A percentile compares a stretch with the other conserved stretches of the same genome.
phyloP scores from a whole-genome alignment of 2,329 filamentous ascomycete genomes.

The Exophiala phaeomuriformis region DNA sequence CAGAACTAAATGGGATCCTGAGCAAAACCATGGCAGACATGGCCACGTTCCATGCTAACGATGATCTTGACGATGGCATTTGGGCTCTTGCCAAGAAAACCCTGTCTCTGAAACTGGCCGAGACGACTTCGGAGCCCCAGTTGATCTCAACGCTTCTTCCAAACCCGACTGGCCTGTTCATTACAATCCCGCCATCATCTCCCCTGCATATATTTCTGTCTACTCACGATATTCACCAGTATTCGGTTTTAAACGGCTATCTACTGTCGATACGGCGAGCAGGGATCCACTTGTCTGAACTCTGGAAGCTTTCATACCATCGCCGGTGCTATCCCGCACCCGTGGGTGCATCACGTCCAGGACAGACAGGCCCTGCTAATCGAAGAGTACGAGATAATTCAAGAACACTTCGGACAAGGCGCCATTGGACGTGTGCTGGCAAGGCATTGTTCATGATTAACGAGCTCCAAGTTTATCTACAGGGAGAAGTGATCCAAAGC shows the following conservation, averaged over 20 bases:
- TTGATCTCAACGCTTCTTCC: conserved; percentile 55
- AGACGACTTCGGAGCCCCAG: conserved; percentile 37
- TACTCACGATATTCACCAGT: conserved; percentile 65
- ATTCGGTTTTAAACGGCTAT: conserved; percentile 81
- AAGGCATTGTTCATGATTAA: conserved; percentile 83
- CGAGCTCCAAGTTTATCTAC: conserved; percentile 80
- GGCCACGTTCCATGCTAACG: conserved; percentile 67
- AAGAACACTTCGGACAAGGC: conserved; percentile 63
- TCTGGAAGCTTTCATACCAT: conserved; percentile 79
- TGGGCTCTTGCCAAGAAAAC: conserved; percentile 76
- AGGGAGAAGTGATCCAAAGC: conserved; percentile 76
- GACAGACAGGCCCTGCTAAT: conserved; percentile 53
- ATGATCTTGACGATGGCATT: conserved; percentile 65
- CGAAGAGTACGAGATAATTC: conserved; percentile 58
- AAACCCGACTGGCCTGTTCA: conserved; percentile 60
- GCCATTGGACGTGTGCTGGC: conserved; percentile 82
- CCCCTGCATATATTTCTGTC: conserved; percentile 85
- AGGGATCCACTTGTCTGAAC: conserved; percentile 71
- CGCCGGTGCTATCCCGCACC: conserved; percentile 70
- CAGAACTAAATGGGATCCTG: conserved; percentile 72
- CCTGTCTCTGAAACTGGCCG: conserved; percentile 57
- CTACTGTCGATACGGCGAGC: conserved; percentile 77
- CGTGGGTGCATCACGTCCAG: conserved; percentile 53
- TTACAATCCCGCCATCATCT: conserved; percentile 66
- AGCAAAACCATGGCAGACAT: conserved; percentile 71